phyloP scores from a whole-genome alignment of 176 grass and related monocot genomes.

The Oryza punctata region DNA sequence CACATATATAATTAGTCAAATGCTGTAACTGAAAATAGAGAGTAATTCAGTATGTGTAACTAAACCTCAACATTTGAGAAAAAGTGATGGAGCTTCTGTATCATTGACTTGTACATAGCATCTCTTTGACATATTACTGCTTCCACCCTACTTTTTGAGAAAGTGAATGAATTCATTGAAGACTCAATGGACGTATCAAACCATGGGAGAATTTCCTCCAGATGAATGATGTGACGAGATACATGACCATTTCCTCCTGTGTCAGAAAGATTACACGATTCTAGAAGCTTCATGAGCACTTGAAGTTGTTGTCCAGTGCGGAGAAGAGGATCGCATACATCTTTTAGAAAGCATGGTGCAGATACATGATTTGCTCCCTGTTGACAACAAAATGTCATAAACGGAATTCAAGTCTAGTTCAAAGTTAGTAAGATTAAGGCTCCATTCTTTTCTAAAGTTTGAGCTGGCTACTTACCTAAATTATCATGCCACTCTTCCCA shows the following conservation, averaged over 20 bases:
- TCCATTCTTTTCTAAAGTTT: no score
- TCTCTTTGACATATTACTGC: constrained; percentile 61
- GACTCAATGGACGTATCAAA: constrained; percentile 52
- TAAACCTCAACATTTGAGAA: constrained; percentile 59
- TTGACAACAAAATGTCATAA: constrained; percentile 37
- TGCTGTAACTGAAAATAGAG: constrained; percentile 21
- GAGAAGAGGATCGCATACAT: constrained; percentile 73
- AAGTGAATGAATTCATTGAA: constrained; percentile 69
- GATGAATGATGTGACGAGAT: constrained; percentile 41
- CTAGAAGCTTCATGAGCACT: constrained; percentile 94
- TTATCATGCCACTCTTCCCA: no score
- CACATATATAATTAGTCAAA: constrained; percentile 3
- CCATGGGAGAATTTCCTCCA: constrained; percentile 80
- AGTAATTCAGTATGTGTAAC: constrained; percentile 52
- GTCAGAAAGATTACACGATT: constrained; percentile 62
- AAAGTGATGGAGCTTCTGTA: constrained; percentile 61
- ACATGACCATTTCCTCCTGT: constrained; percentile 46
- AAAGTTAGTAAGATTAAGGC: constrained; percentile 16
- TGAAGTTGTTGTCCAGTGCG: constrained; percentile 87
- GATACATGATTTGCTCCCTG: constrained; percentile 70
- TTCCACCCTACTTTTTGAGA: constrained; percentile 71
- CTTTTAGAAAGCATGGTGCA: constrained; percentile 88
- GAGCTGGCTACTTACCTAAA: no score
- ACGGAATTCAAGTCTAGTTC: constrained; percentile 13
- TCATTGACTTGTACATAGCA: constrained; percentile 74